Evolutionary conservation across 768 basidiomycete species (phyloP), one percentile per base, ranked within the genome.

Genomic region (Sarcomyxa edulis): DNA sequence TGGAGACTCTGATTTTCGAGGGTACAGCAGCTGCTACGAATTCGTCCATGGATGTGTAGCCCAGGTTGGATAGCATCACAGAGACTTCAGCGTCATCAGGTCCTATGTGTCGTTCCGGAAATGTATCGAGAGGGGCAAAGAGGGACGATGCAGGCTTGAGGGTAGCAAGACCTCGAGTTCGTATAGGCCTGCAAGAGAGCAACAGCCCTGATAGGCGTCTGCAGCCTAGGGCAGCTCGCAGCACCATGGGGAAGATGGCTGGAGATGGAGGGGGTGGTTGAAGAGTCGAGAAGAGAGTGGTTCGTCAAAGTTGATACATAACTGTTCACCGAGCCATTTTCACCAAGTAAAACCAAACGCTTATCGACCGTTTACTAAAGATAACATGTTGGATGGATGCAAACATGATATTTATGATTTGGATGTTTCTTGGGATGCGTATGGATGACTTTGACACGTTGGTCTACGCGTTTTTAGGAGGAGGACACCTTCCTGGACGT

Each of bases 101-200:
- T 10, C 95, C 96, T 49, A 98, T 81, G 60, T 99, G 95, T 22
- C 95, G 80, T 50, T 88, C 80, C 31, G 81, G 59, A 65, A 98
- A 97, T 23, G 82, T 85, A 65, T 99, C 95, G 47, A 96, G 70
- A 2, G 93, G 79, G 9, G 81, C 73, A 58, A 95, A 91, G 47
- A 94, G 69, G 21, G 81, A 76, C 1, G 68, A 48, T 8, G 77
- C 72, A 16, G 71, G 60, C 54, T 74, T 79, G 39, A 78, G 68
- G 9, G 81, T 81, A 19, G 83, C 82, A 41, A 85, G 66, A 35
- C 66, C 64, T 19, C 71, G 62, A 27, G 24, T 52, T 39, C 39
- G 45, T 34, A 40, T 51, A 35, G 43, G 44, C 37, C 20, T 46
- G 35, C 25, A 35, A 48, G 45, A 47, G 40, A 35, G 39, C 38